Evolutionary conservation across 805 yeast species (phyloP), one percentile per base, ranked within the genome.

Genomic region (Lipomyces sp.): DNA sequence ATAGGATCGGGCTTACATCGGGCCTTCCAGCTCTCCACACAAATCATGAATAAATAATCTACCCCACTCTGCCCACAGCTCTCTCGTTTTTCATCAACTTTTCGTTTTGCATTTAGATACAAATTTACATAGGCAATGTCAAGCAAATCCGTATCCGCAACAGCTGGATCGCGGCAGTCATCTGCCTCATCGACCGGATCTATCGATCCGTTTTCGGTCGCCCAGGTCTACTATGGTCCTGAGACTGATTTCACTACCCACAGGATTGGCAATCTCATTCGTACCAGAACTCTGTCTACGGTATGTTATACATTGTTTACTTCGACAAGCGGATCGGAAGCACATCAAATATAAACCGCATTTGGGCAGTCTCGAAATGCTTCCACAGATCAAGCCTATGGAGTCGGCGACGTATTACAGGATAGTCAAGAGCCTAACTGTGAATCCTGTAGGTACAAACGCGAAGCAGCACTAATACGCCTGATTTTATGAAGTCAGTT

Each of bases 161-260:
- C 54, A 11, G 54, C 54, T 29, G 53, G 37, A 7, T 54, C 63
- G 57, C 63, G 63, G 35, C 50, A 45, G 15, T 61, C 66, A 11
- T 63, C 69, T n/a, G 30, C 42, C 37, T 64, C 68, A 6, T 64
- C 71, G 15, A 53, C 61, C n/a, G 71, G 71, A n/a, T 59, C 64
- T 1, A 57, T 82, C 54, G 87, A 88, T 74, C 95, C 95, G 0
- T 87, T 81, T 69, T 87, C 88, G 18, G 77, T 80, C n/a, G 84
- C 94, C 0, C 93, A 88, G 59, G 80, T 83, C 33, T 90, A 90
- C 75, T 89, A 90, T 76, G 90, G 90, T 3, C 86, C 89, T 1
- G 75, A 75, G 39, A 58, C 66, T 37, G 71, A 68, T 48, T 50
- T 62, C 56, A 62, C 56, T 37, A 61, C 69, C 7, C 58, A 53